Percentiles rank a stretch among this genome's conserved stretches.
Evolutionary conservation across 2,329 filamentous ascomycete genomes (phyloP).

Genomic region (Scedosporium minutisporum): DNA sequence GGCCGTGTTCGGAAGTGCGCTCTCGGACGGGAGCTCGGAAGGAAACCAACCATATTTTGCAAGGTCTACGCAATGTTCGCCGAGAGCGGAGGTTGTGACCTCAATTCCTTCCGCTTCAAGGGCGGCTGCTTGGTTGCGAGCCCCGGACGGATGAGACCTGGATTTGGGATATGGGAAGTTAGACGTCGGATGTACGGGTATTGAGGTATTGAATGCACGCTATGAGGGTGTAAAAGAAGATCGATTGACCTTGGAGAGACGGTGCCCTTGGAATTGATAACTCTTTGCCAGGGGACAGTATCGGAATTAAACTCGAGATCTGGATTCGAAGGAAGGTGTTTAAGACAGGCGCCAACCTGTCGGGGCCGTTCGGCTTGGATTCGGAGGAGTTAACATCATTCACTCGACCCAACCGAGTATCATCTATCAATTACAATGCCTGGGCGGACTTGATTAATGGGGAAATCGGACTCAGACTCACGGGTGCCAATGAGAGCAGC

Average conservation of each 20-base stretch:
- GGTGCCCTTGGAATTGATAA: conserved; percentile 77
- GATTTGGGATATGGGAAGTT: not conserved
- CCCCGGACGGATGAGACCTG: conserved; percentile 19
- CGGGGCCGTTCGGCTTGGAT: conserved; percentile 57
- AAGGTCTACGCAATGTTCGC: conserved; percentile 43
- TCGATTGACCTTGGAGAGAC: conserved; percentile 69
- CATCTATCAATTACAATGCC: not conserved
- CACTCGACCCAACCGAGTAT: too few relatives aligned
- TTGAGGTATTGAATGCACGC: too few relatives aligned
- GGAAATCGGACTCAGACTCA: conserved; percentile 29
- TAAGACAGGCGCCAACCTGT: conserved; percentile 85
- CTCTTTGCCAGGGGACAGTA: conserved; percentile 90
- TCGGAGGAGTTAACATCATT: not conserved
- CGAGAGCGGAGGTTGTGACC: conserved; percentile 37
- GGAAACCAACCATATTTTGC: conserved; percentile 48
- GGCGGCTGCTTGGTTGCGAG: conserved; percentile 39
- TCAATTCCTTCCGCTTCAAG: conserved; percentile 42
- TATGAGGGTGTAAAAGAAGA: not conserved
- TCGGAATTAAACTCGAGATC: conserved; percentile 53
- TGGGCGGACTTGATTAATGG: not conserved
- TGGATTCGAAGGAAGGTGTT: conserved; percentile 60
- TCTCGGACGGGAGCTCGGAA: conserved; percentile 34
- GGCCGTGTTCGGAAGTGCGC: conserved; percentile 13
- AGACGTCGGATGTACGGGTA: not conserved
- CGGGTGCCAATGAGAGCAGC: conserved; percentile 63